phyloP scores from a whole-genome alignment of 1,284 basidiomycete species.

The Cutaneotrichosporon cutaneum region DNA sequence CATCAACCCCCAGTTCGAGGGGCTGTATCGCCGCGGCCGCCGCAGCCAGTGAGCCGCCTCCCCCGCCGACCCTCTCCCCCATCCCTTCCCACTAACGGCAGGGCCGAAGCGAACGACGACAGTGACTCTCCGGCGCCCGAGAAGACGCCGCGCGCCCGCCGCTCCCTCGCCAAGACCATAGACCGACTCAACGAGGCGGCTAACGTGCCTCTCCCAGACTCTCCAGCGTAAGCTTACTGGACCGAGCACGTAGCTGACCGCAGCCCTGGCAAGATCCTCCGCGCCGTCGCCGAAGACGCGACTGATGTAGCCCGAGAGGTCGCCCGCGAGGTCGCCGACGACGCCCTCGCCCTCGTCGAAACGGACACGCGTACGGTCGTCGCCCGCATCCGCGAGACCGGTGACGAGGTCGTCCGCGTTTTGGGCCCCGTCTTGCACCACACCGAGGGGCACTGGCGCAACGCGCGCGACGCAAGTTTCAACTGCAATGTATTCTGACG shows the following conservation, averaged over 20 bases:
- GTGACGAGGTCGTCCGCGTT: slow-evolving; percentile 22
- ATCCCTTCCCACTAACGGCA: slow-evolving; percentile 1
- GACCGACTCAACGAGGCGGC: slow-evolving; percentile 42
- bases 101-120: slow-evolving; percentile 6
- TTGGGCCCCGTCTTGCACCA: slow-evolving; percentile 8
- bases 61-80: background rate
- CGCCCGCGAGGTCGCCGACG: slow-evolving; percentile 11
- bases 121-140: slow-evolving; percentile 34
- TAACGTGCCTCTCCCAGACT: slow-evolving; percentile 43
- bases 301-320: slow-evolving; percentile 23
- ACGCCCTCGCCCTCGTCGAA: slow-evolving; percentile 27
- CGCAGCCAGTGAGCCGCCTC: background rate
- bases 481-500: background rate
- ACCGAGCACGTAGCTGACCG: background rate
- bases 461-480: slow-evolving; percentile 1
- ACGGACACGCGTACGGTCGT: slow-evolving; percentile 22
- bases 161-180: slow-evolving; percentile 38
- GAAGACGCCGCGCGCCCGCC: slow-evolving; percentile 28
- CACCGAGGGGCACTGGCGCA: slow-evolving; percentile 8
- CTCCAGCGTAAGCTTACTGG: slow-evolving; percentile 38
- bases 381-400: slow-evolving; percentile 8
- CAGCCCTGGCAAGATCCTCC: slow-evolving; percentile 7
- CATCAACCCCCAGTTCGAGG: slow-evolving; percentile 39
- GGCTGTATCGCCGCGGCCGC: slow-evolving; percentile 35
- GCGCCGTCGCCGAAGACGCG: slow-evolving; percentile 12